Base-by-base conservation (phyloP, 2,329 filamentous ascomycete genomes). In the Fusarium sterilihyphosum region DNA sequence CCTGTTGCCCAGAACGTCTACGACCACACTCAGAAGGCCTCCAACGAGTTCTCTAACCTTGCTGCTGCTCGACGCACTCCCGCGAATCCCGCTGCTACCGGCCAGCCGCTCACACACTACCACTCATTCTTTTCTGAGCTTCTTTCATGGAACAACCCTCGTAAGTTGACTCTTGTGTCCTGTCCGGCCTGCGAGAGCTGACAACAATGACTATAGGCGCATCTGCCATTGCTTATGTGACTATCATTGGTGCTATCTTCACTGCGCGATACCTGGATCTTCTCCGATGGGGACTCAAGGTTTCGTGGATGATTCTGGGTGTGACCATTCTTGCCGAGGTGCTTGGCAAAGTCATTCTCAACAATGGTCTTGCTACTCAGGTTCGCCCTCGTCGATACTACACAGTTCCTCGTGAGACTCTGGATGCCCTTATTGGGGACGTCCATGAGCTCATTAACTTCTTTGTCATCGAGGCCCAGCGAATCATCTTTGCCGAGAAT, bases 121-220 rank as follows among this genome's bases (percentile, higher is more conserved):
- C 91, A 93, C 84, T 92, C 90, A 22, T 90, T 92, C 83, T 93
- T 93, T 83, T 88, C 88, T 58, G 90, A 92, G 81, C 86, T 93
- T 65, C 85, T 93, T 71, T 92, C 91, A 75, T 93, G 91, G 90
- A 87, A 91, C 80, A 91, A 92, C 81, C 90, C 90, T 80, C 88
- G 90, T 91, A 86, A 80, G 88, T 86, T 33, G 37, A 70, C 43
- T 40, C 53, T 29, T 47, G 33, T 52, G 57, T 29, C 60, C 53
- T 47, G 38, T 20, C 11, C 38, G 43, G 40, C 29, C 40, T 33
- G 37, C 66, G 62, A 65, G 71, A 41, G 74, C 77, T 78, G 60
- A 70, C 35, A 52, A 56, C 47, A 38, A 52, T 44, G 56, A 38
- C 31, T 16, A 61, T 75, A 92, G 90, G 89, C 77, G 90, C 90